phyloP scores from a whole-genome alignment of 139 green algal genomes.

The Eudorina sp. region DNA sequence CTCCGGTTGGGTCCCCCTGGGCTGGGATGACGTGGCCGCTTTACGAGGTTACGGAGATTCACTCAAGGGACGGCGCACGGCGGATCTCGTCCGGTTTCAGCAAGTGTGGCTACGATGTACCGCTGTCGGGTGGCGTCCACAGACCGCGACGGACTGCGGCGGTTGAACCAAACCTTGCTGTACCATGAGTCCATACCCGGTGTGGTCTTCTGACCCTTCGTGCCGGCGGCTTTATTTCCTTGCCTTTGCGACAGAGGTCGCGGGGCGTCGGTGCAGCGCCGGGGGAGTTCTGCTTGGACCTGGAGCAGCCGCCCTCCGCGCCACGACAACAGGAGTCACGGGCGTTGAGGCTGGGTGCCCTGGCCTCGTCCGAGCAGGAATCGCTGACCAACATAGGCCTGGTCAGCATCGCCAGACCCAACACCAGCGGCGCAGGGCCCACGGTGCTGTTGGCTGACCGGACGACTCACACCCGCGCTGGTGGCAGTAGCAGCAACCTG shows the following conservation, averaged over 20 bases:
- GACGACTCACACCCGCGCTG: background rate
- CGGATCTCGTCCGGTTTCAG: too few relatives aligned
- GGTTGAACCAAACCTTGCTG: too few relatives aligned
- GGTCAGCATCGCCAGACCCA: background rate
- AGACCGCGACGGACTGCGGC: too few relatives aligned
- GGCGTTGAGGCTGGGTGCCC: background rate
- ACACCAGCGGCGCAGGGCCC: background rate
- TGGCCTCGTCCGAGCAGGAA: background rate
- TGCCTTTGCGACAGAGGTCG: background rate
- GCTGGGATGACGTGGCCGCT: too few relatives aligned
- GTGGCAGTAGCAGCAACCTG: background rate
- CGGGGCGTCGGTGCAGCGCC: too few relatives aligned
- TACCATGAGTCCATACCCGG: background rate
- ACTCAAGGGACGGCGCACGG: too few relatives aligned
- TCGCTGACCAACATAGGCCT: background rate
- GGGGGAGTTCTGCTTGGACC: background rate
- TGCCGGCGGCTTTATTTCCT: background rate
- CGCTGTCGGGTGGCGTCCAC: background rate
- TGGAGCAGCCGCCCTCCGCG: background rate
- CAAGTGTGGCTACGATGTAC: background rate
- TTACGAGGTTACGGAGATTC: too few relatives aligned
- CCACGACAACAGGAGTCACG: background rate
- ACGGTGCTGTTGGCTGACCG: background rate
- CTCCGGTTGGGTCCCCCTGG: too few relatives aligned
- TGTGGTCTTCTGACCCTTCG: background rate